Evolutionary conservation across 164 flowering plant species (phyloP).

Genomic region (Berberis thunbergii): DNA sequence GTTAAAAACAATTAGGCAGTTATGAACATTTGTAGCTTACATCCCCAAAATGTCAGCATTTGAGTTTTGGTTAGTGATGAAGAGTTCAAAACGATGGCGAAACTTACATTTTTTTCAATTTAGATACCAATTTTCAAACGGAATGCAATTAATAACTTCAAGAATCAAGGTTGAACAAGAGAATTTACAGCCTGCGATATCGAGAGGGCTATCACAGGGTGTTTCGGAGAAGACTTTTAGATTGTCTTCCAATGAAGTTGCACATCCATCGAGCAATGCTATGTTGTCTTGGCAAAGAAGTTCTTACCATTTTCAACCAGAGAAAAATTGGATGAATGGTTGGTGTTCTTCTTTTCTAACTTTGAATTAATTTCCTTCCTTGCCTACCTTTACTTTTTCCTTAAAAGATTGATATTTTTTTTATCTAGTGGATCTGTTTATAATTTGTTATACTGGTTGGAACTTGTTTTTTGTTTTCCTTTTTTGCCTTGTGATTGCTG

Average conservation of each 20-base stretch:
- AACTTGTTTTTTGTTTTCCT: neutral
- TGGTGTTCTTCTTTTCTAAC: neutral
- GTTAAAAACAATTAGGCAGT: no score
- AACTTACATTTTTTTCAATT: no score
- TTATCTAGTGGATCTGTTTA: neutral
- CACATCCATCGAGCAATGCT: constrained; percentile 40
- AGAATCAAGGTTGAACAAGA: neutral
- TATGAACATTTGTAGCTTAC: no score
- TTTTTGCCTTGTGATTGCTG: neutral
- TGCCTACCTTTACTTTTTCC: neutral
- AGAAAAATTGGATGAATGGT: constrained; percentile 93
- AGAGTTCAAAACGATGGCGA: no score
- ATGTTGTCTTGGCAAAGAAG: constrained; percentile 63
- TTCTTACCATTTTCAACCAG: constrained; percentile 68
- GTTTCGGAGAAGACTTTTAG: constrained; percentile 47
- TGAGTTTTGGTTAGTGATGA: no score
- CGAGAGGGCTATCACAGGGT: constrained; percentile 34
- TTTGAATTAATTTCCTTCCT: neutral
- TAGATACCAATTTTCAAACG: no score
- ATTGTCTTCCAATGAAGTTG: constrained; percentile 4
- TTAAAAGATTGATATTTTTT: neutral
- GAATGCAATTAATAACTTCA: no score
- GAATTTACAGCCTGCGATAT: neutral
- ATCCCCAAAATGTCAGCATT: no score
- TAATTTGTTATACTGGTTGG: neutral